Conservation (phyloP, 1,284 basidiomycete genomes). For the Cryptococcus maquisensis region DNA sequence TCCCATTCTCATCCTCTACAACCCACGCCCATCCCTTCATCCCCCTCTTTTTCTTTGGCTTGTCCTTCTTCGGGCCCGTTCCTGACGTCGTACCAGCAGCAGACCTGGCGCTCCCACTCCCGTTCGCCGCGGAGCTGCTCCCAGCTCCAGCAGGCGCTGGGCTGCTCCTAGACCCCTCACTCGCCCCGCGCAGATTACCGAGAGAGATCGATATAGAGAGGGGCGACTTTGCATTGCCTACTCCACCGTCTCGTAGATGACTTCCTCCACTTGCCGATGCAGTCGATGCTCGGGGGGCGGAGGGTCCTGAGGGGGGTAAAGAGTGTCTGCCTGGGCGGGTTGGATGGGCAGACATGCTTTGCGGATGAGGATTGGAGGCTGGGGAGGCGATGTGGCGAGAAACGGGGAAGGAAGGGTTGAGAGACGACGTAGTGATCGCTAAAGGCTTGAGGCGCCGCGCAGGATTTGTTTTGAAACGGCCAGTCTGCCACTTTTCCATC, state of each 20-base stretch:
- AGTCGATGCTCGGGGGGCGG: not conserved
- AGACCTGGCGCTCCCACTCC: not conserved
- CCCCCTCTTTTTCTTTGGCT: conserved; percentile 28
- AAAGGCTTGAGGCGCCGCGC: no score
- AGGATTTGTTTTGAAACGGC: not conserved
- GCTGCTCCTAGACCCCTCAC: not conserved
- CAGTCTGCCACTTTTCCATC: not conserved
- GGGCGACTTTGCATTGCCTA: not conserved
- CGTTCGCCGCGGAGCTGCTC: not conserved
- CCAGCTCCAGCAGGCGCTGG: not conserved
- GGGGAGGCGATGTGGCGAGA: conserved; percentile 1
- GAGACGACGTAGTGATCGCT: no score
- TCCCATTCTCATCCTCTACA: conserved; percentile 40
- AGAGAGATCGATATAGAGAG: not conserved
- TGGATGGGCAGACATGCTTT: not conserved
- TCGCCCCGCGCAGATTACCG: not conserved
- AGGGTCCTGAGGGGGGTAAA: conserved; percentile 2
- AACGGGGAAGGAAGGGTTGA: no score
- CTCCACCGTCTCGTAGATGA: not conserved
- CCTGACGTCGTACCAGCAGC: not conserved
- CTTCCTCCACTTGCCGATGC: not conserved
- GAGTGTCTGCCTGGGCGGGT: conserved; percentile 10
- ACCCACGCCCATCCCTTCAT: conserved; percentile 46
- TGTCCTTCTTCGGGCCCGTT: conserved; percentile 20
- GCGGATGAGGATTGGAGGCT: not conserved